Evolutionary conservation across 2,329 filamentous ascomycete species (phyloP).

Genomic region (Aspergillus japonicus): DNA sequence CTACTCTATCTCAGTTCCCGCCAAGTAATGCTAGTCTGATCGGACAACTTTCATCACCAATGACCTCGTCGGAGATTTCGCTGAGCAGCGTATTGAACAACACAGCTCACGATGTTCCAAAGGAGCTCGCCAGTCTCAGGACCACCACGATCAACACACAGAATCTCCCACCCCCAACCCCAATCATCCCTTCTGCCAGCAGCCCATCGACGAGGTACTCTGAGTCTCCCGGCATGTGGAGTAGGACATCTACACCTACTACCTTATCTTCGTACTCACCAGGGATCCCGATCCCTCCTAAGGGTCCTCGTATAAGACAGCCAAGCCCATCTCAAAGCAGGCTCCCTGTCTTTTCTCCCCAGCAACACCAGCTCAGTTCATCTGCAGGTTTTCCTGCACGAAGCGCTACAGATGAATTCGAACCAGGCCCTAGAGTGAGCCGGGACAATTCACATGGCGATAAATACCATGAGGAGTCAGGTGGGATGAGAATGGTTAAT

Average conservation of each 20-base stretch:
- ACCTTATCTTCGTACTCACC: conserved; percentile 52
- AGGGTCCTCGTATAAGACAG: conserved; percentile 37
- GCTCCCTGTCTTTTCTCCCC: conserved; percentile 31
- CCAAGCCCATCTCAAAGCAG: conserved; percentile 39
- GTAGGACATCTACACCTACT: conserved; percentile 50
- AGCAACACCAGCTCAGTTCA: conserved; percentile 19
- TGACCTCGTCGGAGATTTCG: conserved; percentile 17
- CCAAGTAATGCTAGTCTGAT: conserved; percentile 15
- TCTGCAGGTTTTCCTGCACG: conserved; percentile 19
- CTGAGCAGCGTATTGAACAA: conserved; percentile 17
- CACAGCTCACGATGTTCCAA: conserved; percentile 28
- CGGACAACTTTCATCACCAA: conserved; percentile 15
- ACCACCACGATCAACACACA: conserved; percentile 35
- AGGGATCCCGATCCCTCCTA: conserved; percentile 43
- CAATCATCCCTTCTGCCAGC: conserved; percentile 40
- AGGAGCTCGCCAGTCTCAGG: conserved; percentile 40
- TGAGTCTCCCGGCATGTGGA: conserved; percentile 48
- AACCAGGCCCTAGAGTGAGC: conserved; percentile 11
- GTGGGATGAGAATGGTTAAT: conserved; percentile 1
- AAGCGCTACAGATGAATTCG: conserved; percentile 14
- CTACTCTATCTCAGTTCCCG: conserved; percentile 8
- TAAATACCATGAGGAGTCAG: conserved; percentile 3
- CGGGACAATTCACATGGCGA: conserved; percentile 13
- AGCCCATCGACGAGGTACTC: conserved; percentile 49
- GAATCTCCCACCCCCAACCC: conserved; percentile 39